Evolutionary conservation across 306 rosid species (phyloP).

Genomic region (Vigna nakashimae): DNA sequence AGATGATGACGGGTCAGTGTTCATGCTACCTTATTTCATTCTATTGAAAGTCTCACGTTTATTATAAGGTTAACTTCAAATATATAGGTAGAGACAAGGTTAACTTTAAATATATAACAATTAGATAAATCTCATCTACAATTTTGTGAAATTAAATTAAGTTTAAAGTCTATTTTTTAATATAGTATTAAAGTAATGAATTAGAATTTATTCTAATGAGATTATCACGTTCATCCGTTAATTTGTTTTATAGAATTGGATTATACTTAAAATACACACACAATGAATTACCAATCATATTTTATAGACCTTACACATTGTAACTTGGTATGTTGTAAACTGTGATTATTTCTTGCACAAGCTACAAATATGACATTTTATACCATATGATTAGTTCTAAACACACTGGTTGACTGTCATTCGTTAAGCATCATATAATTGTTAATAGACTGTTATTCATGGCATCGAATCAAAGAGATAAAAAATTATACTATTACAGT

Average conservation of each 20-base stretch:
- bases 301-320: conserved; percentile 10
- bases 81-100: no score
- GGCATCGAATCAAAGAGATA: conserved; percentile 17
- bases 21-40: conserved; percentile 37
- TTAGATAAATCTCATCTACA: fast-evolving
- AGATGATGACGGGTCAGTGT: conserved; percentile 68
- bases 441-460: background rate
- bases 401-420: background rate
- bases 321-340: background rate
- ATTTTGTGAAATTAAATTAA: no score
- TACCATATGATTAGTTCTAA: background rate
- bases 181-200: fast-evolving
- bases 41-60: no score
- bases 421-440: background rate
- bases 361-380: background rate
- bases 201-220: no score
- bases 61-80: no score
- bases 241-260: no score
- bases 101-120: no score
- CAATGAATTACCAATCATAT: conserved; percentile 1
- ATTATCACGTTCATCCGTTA: no score
- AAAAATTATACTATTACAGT: background rate
- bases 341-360: conserved; percentile 13
- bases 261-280: no score
- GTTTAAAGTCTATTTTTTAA: no score